Percentiles rank a stretch among this genome's conserved stretches.
phyloP scores from a whole-genome alignment of 257 asterid genomes.

The Agastache rugosa region DNA sequence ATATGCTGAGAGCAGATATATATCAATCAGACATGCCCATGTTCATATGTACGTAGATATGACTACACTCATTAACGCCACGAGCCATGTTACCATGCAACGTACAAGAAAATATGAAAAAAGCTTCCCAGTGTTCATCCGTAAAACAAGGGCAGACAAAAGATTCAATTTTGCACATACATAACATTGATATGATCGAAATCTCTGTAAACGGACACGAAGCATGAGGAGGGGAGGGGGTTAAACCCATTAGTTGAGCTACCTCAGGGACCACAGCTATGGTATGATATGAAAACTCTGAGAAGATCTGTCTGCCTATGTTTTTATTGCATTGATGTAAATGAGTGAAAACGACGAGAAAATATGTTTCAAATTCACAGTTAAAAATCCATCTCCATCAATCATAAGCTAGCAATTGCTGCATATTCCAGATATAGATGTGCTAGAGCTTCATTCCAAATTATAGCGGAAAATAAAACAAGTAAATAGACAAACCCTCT shows the following conservation, averaged over 20 bases:
- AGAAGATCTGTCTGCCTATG: too few species aligned
- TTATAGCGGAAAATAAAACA: background rate
- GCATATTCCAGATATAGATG: background rate
- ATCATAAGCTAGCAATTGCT: background rate
- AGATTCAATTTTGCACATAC: background rate
- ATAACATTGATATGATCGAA: background rate
- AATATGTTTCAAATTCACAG: background rate
- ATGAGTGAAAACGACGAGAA: too few species aligned
- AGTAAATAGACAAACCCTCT: background rate
- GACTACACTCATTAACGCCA: background rate
- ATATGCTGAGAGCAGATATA: constrained; percentile 6
- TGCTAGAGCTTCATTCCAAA: background rate
- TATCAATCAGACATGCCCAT: constrained; percentile 25
- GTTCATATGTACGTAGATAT: constrained; percentile 7
- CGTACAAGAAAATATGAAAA: background rate
- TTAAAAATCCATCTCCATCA: background rate
- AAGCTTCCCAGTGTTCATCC: background rate
- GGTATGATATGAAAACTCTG: too few species aligned
- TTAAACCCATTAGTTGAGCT: too few species aligned
- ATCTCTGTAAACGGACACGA: background rate
- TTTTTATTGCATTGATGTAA: too few species aligned
- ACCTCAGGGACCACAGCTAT: too few species aligned
- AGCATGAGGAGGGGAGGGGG: too few species aligned
- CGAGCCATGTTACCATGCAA: constrained; percentile 22
- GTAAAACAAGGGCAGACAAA: constrained; percentile 5